phyloP scores from a whole-genome alignment of 2,329 filamentous ascomycete genomes.

The Tolypocladium cylindrosporum region DNA sequence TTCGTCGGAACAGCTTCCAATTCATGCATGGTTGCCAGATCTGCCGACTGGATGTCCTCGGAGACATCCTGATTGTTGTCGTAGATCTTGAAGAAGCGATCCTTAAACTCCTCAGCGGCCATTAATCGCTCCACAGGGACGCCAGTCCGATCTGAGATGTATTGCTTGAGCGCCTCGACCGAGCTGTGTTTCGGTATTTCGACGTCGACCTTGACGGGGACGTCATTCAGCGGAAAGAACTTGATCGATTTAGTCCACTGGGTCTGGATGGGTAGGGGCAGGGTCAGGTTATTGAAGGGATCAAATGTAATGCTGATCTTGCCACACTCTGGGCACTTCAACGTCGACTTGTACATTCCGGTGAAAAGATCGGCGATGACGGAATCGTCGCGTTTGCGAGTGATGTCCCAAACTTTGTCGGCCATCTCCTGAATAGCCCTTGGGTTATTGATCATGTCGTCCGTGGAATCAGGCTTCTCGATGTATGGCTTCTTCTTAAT shows the following conservation, averaged over 20 bases:
- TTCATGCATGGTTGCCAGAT: constrained; percentile 63
- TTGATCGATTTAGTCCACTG: constrained; percentile 66
- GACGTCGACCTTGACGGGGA: constrained; percentile 61
- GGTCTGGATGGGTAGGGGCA: constrained; percentile 81
- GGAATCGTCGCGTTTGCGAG: constrained; percentile 85
- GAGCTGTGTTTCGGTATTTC: constrained; percentile 71
- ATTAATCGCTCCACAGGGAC: constrained; percentile 60
- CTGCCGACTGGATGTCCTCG: constrained; percentile 60
- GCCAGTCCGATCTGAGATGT: constrained; percentile 56
- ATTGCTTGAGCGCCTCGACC: constrained; percentile 59
- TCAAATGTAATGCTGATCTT: constrained; percentile 99
- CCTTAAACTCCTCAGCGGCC: constrained; percentile 70
- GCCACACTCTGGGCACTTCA: constrained; percentile 80
- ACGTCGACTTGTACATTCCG: constrained; percentile 95
- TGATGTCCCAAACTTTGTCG: constrained; percentile 82
- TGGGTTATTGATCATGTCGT: constrained; percentile 82
- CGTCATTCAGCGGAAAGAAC: constrained; percentile 67
- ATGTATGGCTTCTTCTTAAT: constrained; percentile 95
- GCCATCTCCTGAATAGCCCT: constrained; percentile 76
- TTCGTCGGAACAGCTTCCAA: constrained; percentile 73
- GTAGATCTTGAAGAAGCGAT: constrained; percentile 80
- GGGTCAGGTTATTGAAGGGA: constrained; percentile 87
- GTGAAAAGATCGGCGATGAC: constrained; percentile 93
- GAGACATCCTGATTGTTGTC: constrained; percentile 57
- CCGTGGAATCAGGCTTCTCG: constrained; percentile 94